Percentiles rank a stretch among this genome's conserved stretches.
Conservation (phyloP, 106 monocot species). For the Platanthera guangdongensis region DNA sequence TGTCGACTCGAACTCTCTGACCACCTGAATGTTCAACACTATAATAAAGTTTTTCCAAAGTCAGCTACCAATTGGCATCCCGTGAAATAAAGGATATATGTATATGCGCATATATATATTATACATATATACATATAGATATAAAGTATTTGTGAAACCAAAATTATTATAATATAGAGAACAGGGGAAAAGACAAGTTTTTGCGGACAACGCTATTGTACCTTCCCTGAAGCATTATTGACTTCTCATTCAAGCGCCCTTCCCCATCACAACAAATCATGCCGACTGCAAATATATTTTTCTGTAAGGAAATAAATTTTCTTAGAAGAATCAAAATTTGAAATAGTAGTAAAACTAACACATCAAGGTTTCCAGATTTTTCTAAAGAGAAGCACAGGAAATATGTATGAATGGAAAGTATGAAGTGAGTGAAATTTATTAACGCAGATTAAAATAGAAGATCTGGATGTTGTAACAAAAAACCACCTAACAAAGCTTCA, state of each 20-base stretch:
- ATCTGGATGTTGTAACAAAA: background rate
- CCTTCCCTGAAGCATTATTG: conserved; percentile 81
- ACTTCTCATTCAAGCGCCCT: conserved; percentile 86
- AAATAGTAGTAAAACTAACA: background rate
- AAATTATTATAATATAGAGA: no score
- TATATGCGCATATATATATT: no score
- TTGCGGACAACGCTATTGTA: conserved; percentile 2
- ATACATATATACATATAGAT: no score
- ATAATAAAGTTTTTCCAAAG: background rate
- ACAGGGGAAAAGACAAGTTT: background rate
- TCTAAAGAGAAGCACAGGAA: background rate
- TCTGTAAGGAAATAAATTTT: conserved; percentile 27
- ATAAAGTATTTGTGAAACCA: no score
- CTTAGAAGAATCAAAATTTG: background rate
- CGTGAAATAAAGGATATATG: background rate
- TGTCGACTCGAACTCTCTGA: conserved; percentile 70
- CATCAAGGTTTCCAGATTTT: background rate
- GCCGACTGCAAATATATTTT: conserved; percentile 81
- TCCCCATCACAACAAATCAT: conserved; percentile 85
- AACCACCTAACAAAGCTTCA: conserved; percentile 11
- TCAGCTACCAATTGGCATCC: background rate
- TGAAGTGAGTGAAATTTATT: background rate
- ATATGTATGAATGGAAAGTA: background rate
- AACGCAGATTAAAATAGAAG: background rate
- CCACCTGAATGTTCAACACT: conserved; percentile 82